Conservation (phyloP, 495 filamentous ascomycete genomes). For the Viridothelium virens region DNA sequence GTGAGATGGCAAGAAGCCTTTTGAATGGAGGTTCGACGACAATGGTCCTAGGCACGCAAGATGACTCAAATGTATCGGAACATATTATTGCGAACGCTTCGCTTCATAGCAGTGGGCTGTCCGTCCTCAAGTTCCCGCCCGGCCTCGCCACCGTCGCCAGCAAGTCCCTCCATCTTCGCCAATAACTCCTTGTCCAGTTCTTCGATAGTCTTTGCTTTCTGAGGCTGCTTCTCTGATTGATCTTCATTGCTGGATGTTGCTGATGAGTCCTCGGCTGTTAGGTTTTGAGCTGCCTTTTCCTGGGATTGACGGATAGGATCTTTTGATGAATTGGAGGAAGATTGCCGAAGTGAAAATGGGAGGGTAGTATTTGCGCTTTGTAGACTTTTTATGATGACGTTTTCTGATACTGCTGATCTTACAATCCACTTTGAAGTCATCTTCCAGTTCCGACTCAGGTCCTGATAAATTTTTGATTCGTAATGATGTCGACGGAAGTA, state of each 20-base stretch:
- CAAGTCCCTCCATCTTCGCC: slow-evolving; percentile 57
- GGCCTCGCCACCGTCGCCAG: slow-evolving; percentile 68
- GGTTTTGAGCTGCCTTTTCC: slow-evolving; percentile 10
- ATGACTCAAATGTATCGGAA: slow-evolving; percentile 53
- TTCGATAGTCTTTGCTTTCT: slow-evolving; percentile 46
- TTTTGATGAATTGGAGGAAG: background rate
- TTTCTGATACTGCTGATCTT: too few species aligned
- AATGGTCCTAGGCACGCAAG: background rate
- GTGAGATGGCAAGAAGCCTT: too few species aligned
- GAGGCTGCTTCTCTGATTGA: background rate
- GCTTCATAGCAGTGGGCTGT: slow-evolving; percentile 65
- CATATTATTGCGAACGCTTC: slow-evolving; percentile 71
- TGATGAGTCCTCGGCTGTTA: background rate
- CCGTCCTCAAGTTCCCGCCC: slow-evolving; percentile 77
- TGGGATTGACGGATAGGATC: slow-evolving; percentile 4
- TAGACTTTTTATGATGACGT: background rate
- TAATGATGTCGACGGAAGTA: background rate
- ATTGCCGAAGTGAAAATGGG: background rate
- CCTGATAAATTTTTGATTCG: background rate
- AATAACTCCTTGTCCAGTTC: slow-evolving; percentile 62
- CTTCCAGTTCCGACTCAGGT: background rate
- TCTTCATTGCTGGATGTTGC: background rate
- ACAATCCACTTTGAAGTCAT: too few species aligned
- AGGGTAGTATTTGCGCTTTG: background rate
- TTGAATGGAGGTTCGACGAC: too few species aligned